A percentile compares a stretch with the other conserved stretches of the same genome.
Evolutionary conservation across 2,329 filamentous ascomycete species (phyloP).

Genomic region (Epichloe baconii): DNA sequence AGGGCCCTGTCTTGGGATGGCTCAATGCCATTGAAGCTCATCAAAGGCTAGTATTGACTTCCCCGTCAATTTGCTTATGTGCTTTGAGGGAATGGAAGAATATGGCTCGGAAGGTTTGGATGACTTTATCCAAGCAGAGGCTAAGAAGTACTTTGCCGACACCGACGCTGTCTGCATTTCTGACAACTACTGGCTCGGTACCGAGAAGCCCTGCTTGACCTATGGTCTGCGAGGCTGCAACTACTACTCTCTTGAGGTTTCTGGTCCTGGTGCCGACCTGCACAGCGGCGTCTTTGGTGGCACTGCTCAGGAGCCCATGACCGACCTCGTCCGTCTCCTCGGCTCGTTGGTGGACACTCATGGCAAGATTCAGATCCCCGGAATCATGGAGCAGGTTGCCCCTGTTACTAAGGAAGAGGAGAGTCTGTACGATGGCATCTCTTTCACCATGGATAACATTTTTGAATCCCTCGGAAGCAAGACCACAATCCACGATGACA

Average conservation of each 20-base stretch:
- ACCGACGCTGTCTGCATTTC: slow-evolving; percentile 95
- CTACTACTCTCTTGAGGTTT: slow-evolving; percentile 89
- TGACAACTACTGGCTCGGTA: slow-evolving; percentile 99
- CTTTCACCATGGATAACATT: slow-evolving; percentile 92
- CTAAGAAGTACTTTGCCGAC: slow-evolving; percentile 88
- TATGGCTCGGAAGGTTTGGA: slow-evolving; percentile 94
- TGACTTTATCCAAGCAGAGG: slow-evolving; percentile 83
- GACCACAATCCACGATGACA: slow-evolving; percentile 77
- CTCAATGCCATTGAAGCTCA: slow-evolving; percentile 96
- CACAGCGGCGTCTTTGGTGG: slow-evolving; percentile 97
- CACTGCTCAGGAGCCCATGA: slow-evolving; percentile 96
- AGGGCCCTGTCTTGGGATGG: slow-evolving; percentile 95
- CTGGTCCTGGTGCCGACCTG: slow-evolving; percentile 82
- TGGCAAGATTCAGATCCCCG: slow-evolving; percentile 90
- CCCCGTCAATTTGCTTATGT: slow-evolving; percentile 96
- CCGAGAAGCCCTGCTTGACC: slow-evolving; percentile 94
- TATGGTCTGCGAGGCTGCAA: slow-evolving; percentile 96
- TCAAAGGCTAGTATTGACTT: slow-evolving; percentile 85
- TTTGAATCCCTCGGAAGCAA: slow-evolving; percentile 85
- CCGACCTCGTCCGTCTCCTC: slow-evolving; percentile 75
- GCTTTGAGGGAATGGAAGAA: slow-evolving; percentile 99
- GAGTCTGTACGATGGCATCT: slow-evolving; percentile 74
- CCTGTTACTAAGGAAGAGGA: slow-evolving; percentile 79
- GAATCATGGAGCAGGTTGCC: slow-evolving; percentile 85
- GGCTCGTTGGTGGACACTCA: slow-evolving; percentile 74